Conservation (phyloP, 352 stramenopile species). For the Phytophthora cajani region DNA sequence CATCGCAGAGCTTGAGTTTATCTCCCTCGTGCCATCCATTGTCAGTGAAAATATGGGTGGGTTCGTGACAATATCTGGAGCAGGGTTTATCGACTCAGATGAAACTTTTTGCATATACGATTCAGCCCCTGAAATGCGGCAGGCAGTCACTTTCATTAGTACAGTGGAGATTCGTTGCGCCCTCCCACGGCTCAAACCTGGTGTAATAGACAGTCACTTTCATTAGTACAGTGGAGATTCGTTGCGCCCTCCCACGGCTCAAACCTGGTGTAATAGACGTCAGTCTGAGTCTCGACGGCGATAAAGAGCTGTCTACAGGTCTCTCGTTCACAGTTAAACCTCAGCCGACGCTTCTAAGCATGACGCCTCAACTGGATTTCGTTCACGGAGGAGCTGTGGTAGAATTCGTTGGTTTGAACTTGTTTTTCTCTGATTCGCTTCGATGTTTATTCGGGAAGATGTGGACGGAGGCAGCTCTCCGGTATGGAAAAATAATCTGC, state of each 20-base stretch:
- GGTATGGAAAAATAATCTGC: slow-evolving; percentile 36
- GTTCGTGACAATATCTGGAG: slow-evolving; percentile 38
- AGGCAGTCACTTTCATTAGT: slow-evolving; percentile 27
- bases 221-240: slow-evolving; percentile 26
- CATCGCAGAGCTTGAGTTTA: slow-evolving; percentile 22
- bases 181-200: slow-evolving; percentile 34
- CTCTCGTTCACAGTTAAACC: slow-evolving; percentile 30
- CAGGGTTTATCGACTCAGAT: slow-evolving; percentile 38
- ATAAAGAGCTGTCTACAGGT: slow-evolving; percentile 16
- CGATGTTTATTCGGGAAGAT: slow-evolving; percentile 45
- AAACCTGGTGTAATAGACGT: slow-evolving; percentile 28
- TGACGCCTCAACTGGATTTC: slow-evolving; percentile 39
- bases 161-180: slow-evolving; percentile 33
- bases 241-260: slow-evolving; percentile 36
- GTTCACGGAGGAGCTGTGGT: slow-evolving; percentile 42
- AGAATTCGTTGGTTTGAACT: slow-evolving; percentile 40
- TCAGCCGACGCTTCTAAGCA: slow-evolving; percentile 32
- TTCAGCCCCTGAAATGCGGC: neutral
- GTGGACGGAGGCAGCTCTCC: slow-evolving; percentile 26
- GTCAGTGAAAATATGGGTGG: slow-evolving; percentile 32
- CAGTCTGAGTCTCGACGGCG: slow-evolving; percentile 45
- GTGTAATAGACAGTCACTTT: slow-evolving; percentile 21
- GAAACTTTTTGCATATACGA: slow-evolving; percentile 40
- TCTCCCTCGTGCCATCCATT: slow-evolving; percentile 25
- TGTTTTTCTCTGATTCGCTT: slow-evolving; percentile 36